Conservation (phyloP, 2,329 filamentous ascomycete species). For the Exophiala sp. region DNA sequence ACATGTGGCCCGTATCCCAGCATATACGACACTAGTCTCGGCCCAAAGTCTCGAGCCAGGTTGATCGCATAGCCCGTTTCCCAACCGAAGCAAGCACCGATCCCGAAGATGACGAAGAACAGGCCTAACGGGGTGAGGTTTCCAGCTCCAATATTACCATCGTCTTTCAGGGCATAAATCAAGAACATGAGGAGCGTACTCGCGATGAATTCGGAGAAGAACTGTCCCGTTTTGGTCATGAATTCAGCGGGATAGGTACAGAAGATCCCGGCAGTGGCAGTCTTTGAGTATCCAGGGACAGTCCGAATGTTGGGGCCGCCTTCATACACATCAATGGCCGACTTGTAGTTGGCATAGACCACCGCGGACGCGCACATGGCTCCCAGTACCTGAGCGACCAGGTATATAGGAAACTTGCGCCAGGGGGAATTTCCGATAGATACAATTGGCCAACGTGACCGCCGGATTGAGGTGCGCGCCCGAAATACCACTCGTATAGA, state of each 20-base stretch:
- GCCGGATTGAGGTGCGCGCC: slow-evolving; percentile 61
- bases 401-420: slow-evolving; percentile 62
- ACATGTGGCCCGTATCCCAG: slow-evolving; percentile 63
- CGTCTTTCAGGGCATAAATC: slow-evolving; percentile 60
- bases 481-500: slow-evolving; percentile 55
- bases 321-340: slow-evolving; percentile 51
- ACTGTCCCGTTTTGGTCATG: slow-evolving; percentile 60
- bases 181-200: slow-evolving; percentile 64
- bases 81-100: slow-evolving; percentile 69
- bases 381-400: slow-evolving; percentile 60
- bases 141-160: slow-evolving; percentile 48
- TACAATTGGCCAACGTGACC: slow-evolving; percentile 57
- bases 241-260: slow-evolving; percentile 62
- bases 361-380: slow-evolving; percentile 58
- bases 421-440: slow-evolving; percentile 60
- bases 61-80: slow-evolving; percentile 74
- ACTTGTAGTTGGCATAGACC: slow-evolving; percentile 60
- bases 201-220: slow-evolving; percentile 67
- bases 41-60: slow-evolving; percentile 65
- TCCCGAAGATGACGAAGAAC: slow-evolving; percentile 68
- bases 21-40: slow-evolving; percentile 59
- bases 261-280: slow-evolving; percentile 64
- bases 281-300: slow-evolving; percentile 49
- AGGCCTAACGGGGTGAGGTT: slow-evolving; percentile 55
- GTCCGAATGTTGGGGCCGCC: slow-evolving; percentile 43